A percentile compares a stretch with the other conserved stretches of the same genome.
Evolutionary conservation across 2,329 filamentous ascomycete species (phyloP).

Genomic region (Phaeophleospora eucalypticola): DNA sequence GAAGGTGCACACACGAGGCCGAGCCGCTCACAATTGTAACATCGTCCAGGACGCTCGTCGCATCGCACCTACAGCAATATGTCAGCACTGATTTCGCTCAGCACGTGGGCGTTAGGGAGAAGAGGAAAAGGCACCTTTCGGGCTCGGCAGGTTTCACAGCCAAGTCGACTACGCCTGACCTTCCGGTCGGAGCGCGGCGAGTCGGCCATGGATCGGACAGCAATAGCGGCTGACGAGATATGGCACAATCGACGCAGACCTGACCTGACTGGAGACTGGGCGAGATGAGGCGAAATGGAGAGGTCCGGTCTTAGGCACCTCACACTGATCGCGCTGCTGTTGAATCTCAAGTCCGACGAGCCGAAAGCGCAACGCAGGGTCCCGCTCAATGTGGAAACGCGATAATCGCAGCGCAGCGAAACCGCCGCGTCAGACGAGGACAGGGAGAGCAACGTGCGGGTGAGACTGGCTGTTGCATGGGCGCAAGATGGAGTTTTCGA

Average conservation of each 20-base stretch:
- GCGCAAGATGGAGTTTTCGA: no score
- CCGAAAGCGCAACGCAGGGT: no score
- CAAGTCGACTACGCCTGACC: conserved; percentile 14
- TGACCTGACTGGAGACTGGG: neutral
- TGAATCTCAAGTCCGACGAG: no score
- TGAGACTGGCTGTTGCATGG: no score
- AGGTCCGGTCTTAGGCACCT: no score
- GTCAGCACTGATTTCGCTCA: no score
- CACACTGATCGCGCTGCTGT: no score
- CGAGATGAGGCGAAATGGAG: neutral
- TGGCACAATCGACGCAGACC: neutral
- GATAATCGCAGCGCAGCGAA: no score
- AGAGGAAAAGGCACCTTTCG: conserved; percentile 19
- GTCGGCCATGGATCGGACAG: conserved; percentile 4
- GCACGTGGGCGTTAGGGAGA: neutral
- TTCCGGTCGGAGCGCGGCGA: conserved; percentile 2
- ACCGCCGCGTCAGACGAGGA: no score
- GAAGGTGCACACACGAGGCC: conserved; percentile 19
- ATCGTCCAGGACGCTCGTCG: conserved; percentile 18
- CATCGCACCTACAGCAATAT: neutral
- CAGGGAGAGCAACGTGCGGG: no score
- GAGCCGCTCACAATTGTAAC: conserved; percentile 22
- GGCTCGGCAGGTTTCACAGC: conserved; percentile 23
- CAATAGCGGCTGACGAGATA: neutral
- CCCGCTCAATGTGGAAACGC: no score